Conservation (phyloP, 2,329 filamentous ascomycete species). For the Thielaviopsis euricoi region DNA sequence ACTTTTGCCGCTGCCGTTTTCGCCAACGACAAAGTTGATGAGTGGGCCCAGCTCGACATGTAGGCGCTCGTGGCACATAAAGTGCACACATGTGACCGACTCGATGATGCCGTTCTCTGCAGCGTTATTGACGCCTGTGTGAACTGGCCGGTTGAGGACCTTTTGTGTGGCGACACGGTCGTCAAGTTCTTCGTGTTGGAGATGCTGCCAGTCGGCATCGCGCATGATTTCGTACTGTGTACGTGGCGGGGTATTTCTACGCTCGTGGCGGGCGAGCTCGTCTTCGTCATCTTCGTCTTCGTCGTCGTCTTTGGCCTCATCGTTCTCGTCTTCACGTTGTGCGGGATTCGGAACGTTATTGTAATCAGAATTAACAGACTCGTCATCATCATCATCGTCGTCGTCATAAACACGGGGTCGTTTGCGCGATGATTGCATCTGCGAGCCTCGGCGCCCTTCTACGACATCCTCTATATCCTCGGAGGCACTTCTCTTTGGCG, state of each 20-base stretch:
- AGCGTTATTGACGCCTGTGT: conserved; percentile 49
- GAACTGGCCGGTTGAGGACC: conserved; percentile 19
- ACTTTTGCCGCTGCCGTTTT: conserved; percentile 96
- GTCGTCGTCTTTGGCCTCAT: not conserved
- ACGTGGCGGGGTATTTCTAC: conserved; percentile 24
- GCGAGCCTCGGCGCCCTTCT: not conserved
- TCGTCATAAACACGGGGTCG: not conserved
- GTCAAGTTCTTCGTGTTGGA: conserved; percentile 39
- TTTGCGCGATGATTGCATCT: not conserved
- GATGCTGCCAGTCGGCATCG: conserved; percentile 41
- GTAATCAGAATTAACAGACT: not conserved
- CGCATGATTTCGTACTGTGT: conserved; percentile 47
- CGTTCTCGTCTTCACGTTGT: too few species aligned
- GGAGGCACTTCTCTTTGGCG: not conserved
- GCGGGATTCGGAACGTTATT: not conserved
- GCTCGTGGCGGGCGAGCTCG: conserved; percentile 17
- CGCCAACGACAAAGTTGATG: conserved; percentile 95
- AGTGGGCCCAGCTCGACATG: conserved; percentile 76
- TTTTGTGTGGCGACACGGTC: conserved; percentile 50
- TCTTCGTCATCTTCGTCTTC: conserved; percentile 18
- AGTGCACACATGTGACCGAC: conserved; percentile 73
- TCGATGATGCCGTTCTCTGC: conserved; percentile 80
- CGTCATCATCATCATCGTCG: not conserved
- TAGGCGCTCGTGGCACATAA: conserved; percentile 85
- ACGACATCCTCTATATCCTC: conserved; percentile 11